Base-by-base conservation (phyloP, 495 filamentous ascomycete species). In the Oleoguttula mirabilis region DNA sequence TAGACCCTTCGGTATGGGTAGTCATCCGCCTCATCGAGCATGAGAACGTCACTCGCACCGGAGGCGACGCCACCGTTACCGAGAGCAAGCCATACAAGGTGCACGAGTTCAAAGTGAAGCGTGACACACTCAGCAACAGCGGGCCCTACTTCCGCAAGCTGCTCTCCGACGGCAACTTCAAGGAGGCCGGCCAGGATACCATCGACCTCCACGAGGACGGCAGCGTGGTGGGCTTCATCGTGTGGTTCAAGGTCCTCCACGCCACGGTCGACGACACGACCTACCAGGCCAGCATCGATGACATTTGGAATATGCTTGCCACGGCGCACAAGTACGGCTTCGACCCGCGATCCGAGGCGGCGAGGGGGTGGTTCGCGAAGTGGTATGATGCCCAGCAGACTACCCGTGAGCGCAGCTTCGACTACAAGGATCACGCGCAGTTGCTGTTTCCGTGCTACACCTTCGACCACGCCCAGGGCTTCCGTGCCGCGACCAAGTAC, bases 11-110 rank as follows among this genome's bases (percentile, higher is more conserved):
- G n/a, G n/a, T n/a, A n/a, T n/a, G n/a, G n/a, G n/a, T 51, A 2
- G 39, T 32, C 11, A 17, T 52, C 28, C 43, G 49, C 33, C 21
- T 48, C 21, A 35, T 48, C 20, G 49, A 52, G 37, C 33, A 44
- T 24, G 32, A 41, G 12, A 15, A 32, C 2, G 20, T 36, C 16
- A n/a, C 16, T 6, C 37, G 15, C 15, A 2, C 6, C 22, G 22
- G 23, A 14, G 28, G 22, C 6, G 22, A 25, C 3, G 15, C 7
- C 25, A 43, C 19, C 27, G 25, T 20, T 8, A 21, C 11, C n/a
- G 25, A 24, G 7, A 34, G 39, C 10, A 38, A 16, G 21, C 23
- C 39, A 1, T 14, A n/a, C 21, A 49, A 31, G 20, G 32, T 43
- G 3, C 32, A 30, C 7, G 44, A 39, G 32, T 52, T 47, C 43